Evolutionary conservation across 2,329 filamentous ascomycete species (phyloP).

Genomic region (Sclerotinia nivalis): DNA sequence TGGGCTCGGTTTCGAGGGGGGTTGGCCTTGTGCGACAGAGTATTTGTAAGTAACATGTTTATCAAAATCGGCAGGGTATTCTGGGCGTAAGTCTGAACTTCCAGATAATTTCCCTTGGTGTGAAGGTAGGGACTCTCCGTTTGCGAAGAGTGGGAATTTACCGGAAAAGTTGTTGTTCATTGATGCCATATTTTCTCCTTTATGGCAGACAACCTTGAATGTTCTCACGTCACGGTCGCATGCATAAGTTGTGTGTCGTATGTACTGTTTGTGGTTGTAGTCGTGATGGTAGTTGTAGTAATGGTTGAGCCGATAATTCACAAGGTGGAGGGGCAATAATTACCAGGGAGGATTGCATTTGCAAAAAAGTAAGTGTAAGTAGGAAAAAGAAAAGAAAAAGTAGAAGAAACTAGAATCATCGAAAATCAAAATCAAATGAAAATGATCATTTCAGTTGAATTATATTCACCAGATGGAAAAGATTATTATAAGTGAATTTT

Average conservation of each 20-base stretch:
- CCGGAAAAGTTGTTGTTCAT: constrained; percentile 41
- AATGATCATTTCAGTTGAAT: not conserved
- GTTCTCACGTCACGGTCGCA: constrained; percentile 31
- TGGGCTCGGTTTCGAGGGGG: constrained; percentile 34
- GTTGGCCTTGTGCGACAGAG: constrained; percentile 33
- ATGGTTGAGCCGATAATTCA: constrained; percentile 24
- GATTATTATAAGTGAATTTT: not conserved
- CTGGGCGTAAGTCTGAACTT: constrained; percentile 30
- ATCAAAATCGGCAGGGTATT: constrained; percentile 21
- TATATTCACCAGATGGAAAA: not conserved
- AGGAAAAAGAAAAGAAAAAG: constrained; percentile 1
- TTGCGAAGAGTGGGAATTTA: constrained; percentile 32
- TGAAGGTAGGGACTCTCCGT: constrained; percentile 20
- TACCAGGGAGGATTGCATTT: constrained; percentile 10
- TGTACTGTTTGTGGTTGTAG: constrained; percentile 23
- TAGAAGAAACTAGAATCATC: not conserved
- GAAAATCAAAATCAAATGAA: not conserved
- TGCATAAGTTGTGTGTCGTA: constrained; percentile 34
- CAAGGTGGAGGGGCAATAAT: constrained; percentile 23
- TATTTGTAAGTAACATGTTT: constrained; percentile 17
- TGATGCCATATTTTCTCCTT: constrained; percentile 39
- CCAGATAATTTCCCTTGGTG: constrained; percentile 21
- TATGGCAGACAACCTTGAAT: constrained; percentile 1
- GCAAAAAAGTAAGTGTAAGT: not conserved
- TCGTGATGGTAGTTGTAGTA: constrained; percentile 12